Percentiles rank a stretch among this genome's conserved stretches.
Evolutionary conservation across 2,329 filamentous ascomycete species (phyloP).

Genomic region (Neurospora crassa): DNA sequence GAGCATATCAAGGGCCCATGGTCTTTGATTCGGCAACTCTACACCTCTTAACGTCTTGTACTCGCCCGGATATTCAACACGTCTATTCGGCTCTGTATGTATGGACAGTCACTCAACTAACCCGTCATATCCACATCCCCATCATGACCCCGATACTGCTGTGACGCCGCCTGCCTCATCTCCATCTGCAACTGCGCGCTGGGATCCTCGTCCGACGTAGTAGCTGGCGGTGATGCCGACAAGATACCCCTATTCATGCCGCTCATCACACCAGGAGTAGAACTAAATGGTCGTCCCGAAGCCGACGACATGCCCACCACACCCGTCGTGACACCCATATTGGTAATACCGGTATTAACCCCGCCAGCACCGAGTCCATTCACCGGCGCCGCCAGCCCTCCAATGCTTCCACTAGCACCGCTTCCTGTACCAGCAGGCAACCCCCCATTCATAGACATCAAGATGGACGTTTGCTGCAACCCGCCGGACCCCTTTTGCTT

Average conservation of each 20-base stretch:
- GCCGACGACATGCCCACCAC: background rate
- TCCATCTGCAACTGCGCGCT: slow-evolving; percentile 46
- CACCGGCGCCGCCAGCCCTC: background rate
- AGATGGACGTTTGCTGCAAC: background rate
- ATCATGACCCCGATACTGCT: slow-evolving; percentile 24
- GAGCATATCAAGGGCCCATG: too few relatives aligned
- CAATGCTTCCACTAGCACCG: background rate
- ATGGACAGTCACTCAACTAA: slow-evolving; percentile 21
- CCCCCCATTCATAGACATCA: background rate
- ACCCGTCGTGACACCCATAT: slow-evolving; percentile 10
- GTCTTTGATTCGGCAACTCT: too few relatives aligned
- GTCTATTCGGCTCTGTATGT: background rate
- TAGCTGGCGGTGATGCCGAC: slow-evolving; percentile 18
- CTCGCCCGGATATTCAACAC: background rate
- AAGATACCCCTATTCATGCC: slow-evolving; percentile 3
- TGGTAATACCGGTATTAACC: background rate
- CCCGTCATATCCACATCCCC: slow-evolving; percentile 52
- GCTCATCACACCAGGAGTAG: background rate
- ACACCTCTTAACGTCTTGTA: background rate
- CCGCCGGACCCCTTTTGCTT: slow-evolving; percentile 22
- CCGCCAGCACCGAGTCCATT: background rate
- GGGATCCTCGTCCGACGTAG: slow-evolving; percentile 29
- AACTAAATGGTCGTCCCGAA: background rate
- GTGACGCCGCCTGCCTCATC: slow-evolving; percentile 39
- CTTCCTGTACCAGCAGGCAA: slow-evolving; percentile 4